These are phyloP conservation scores for Serendipita sp. DNA, from an alignment of 768 basidiomycete species.

Conservation along the genomic window DNA sequence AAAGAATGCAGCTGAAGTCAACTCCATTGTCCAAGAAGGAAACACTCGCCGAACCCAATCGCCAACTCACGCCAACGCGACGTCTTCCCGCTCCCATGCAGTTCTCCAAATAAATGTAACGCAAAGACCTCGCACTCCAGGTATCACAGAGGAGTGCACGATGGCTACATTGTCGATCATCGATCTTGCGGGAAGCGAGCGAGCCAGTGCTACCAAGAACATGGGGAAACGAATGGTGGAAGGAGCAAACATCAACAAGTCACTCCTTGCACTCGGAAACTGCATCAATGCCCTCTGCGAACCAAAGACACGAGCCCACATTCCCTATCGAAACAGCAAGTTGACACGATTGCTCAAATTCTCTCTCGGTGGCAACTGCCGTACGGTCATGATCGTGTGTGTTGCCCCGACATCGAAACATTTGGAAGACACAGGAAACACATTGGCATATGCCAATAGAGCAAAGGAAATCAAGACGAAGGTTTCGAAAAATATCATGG, in stretches of 20 bases:
- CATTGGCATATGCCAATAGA: constrained; percentile 90
- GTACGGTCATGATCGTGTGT: constrained; percentile 99
- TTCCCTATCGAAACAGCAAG: constrained; percentile 97
- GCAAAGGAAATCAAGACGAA: constrained; percentile 98
- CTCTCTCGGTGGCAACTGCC: constrained; percentile 95
- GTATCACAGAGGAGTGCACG: constrained; percentile 63
- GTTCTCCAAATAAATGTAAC: constrained; percentile 91
- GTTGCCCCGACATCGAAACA: constrained; percentile 88
- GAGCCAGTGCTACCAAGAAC: constrained; percentile 89
- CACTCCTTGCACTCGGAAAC: constrained; percentile 88
- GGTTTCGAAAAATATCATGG: constrained; percentile 86
- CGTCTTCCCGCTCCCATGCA: constrained; percentile 92
- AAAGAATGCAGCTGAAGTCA: constrained; percentile 76
- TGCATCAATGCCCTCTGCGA: constrained; percentile 98
- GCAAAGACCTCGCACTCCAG: constrained; percentile 72
- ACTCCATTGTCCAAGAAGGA: constrained; percentile 78
- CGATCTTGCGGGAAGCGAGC: constrained; percentile 92
- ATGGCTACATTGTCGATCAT: constrained; percentile 94
- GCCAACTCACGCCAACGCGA: constrained; percentile 90
- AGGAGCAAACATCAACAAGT: constrained; percentile 98
- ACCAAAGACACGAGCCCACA: constrained; percentile 59
- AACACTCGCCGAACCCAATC: constrained; percentile 83
- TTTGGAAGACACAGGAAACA: constrained; percentile 98
- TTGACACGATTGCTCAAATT: constrained; percentile 95
- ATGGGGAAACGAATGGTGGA: constrained; percentile 98